Evolutionary conservation across 225 moss, liverwort and hornwort species (phyloP).

Genomic region (Bryoerythrophyllum caledonicum): DNA sequence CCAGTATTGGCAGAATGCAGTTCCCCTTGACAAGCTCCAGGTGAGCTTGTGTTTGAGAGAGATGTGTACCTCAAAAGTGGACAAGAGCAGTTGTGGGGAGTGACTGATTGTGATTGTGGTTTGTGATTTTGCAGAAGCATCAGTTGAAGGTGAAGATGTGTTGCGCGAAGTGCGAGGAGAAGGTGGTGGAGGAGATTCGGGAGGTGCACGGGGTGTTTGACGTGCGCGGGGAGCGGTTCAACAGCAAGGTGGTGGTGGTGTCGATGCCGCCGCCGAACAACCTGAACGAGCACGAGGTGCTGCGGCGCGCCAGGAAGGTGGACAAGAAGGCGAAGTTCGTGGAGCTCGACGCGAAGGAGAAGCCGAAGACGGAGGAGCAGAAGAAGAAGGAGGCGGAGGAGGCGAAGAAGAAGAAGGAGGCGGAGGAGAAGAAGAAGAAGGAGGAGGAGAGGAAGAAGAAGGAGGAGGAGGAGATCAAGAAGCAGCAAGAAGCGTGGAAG

Average conservation of each 20-base stretch:
- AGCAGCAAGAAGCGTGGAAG: not conserved
- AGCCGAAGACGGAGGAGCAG: conserved; percentile 10
- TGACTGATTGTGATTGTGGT: not conserved
- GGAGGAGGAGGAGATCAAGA: not conserved
- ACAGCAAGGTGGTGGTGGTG: conserved; percentile 20
- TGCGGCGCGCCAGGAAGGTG: conserved; percentile 17
- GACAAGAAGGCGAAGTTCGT: conserved; percentile 15
- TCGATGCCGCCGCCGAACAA: not conserved
- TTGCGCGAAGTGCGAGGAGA: conserved; percentile 30
- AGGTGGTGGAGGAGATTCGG: conserved; percentile 23
- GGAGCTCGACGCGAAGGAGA: not conserved
- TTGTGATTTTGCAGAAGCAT: conserved; percentile 5
- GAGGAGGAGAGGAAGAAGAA: not conserved
- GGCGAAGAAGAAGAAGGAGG: not conserved
- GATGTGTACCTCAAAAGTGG: too few relatives aligned
- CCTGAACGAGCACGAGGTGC: not conserved
- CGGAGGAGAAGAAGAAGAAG: not conserved
- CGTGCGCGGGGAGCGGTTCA: conserved; percentile 9
- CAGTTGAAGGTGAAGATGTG: conserved; percentile 35
- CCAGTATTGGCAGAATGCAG: conserved; percentile 20
- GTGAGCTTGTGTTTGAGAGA: too few relatives aligned
- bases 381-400: conserved; percentile 18
- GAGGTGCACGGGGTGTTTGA: conserved; percentile 26
- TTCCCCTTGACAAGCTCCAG: conserved; percentile 18
- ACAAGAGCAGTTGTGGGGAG: too few relatives aligned